phyloP scores from a whole-genome alignment of 2,329 filamentous ascomycete genomes.

The Pseudogymnoascus sp. region DNA sequence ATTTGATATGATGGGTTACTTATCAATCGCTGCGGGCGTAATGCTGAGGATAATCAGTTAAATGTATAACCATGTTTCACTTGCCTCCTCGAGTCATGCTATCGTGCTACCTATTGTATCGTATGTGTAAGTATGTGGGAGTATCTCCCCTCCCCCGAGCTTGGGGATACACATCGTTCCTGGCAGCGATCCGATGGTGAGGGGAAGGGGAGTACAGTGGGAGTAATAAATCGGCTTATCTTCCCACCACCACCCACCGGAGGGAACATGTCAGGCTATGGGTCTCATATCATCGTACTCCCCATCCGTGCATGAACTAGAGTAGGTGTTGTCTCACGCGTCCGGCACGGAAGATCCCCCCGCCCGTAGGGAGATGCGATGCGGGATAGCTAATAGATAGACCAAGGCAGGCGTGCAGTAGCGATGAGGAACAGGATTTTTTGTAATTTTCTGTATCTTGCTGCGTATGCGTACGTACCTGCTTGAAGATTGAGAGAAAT shows the following conservation, averaged over 20 bases:
- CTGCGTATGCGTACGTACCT: too few species aligned
- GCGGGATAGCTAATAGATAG: not conserved
- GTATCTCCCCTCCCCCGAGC: not conserved
- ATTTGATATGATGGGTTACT: slow-evolving; percentile 3
- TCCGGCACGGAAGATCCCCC: not conserved
- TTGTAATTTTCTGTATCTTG: too few species aligned
- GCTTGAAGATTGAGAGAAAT: too few species aligned
- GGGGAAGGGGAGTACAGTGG: not conserved
- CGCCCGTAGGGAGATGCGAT: not conserved
- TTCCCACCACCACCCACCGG: not conserved
- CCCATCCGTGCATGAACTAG: not conserved
- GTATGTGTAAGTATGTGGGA: not conserved
- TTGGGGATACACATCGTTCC: not conserved
- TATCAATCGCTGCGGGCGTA: not conserved
- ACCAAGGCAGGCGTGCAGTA: not conserved
- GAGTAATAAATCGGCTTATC: not conserved
- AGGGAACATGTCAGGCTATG: not conserved
- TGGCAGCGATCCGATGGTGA: not conserved
- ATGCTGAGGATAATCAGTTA: not conserved
- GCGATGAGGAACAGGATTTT: not conserved
- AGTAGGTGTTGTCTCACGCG: not conserved
- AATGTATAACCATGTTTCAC: slow-evolving; percentile 8
- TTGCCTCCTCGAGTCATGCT: not conserved
- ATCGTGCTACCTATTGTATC: not conserved
- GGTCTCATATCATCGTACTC: not conserved